These are phyloP conservation scores for Chrysoporthe puriensis DNA, from an alignment of 2,329 filamentous ascomycete genomes.

Conservation along the genomic window DNA sequence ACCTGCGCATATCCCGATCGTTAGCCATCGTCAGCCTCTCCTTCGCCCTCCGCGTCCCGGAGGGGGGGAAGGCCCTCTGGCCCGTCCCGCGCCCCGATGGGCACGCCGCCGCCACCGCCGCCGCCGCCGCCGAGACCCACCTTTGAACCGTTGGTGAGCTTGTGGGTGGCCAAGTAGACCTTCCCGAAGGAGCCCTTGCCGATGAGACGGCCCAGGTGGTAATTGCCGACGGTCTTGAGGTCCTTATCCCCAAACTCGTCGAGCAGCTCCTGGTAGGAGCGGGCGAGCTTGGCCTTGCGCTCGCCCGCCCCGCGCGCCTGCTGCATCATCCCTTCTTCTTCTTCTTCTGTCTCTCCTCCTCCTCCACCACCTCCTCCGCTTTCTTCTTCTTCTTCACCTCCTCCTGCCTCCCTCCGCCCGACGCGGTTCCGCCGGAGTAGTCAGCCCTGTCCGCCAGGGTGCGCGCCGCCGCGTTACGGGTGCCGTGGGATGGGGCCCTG, in stretches of 20 bases:
- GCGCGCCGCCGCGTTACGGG: conserved; percentile 9
- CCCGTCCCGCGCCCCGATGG: not conserved
- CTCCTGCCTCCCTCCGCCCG: conserved; percentile 16
- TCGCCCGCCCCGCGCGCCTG: conserved; percentile 22
- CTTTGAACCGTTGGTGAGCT: conserved; percentile 98
- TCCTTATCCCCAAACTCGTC: conserved; percentile 95
- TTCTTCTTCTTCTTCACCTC: not conserved
- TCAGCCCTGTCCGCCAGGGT: conserved; percentile 6
- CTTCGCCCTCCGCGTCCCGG: not conserved
- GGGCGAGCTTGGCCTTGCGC: conserved; percentile 71
- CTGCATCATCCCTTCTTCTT: conserved; percentile 25
- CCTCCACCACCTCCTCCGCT: not conserved
- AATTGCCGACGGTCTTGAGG: conserved; percentile 91
- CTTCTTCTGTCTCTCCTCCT: not conserved
- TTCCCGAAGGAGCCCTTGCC: conserved; percentile 98
- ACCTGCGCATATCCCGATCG: conserved; percentile 59
- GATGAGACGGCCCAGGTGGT: conserved; percentile 86
- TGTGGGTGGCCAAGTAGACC: conserved; percentile 94
- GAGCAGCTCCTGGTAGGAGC: conserved; percentile 94
- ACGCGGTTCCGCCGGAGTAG: conserved; percentile 23
- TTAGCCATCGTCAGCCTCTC: not conserved
- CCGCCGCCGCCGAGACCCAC: conserved; percentile 48
- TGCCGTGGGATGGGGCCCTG: not conserved
- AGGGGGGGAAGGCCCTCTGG: no score
- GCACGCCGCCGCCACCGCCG: not conserved